Evolutionary conservation across 495 filamentous ascomycete species (phyloP), one percentile per base, ranked within the genome.

Genomic region (Hypomontagnella submonticulosa): DNA sequence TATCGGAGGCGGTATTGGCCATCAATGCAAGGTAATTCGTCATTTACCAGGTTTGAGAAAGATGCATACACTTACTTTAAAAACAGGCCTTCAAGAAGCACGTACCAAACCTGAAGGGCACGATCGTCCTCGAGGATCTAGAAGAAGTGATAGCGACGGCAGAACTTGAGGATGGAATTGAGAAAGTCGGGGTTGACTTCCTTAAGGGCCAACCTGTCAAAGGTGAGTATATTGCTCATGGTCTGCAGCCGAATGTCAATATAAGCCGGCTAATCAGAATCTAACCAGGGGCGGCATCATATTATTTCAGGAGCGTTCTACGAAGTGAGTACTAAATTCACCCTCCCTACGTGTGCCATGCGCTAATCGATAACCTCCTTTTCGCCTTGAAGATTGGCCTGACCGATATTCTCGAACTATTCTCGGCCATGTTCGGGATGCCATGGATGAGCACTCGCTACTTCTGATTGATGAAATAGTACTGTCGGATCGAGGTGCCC

Each of bases 81-180:
- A 0, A 38, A 10, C 55, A 37, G 76, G 85, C 12, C 62, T 79
- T 88, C 19, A 74, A 72, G 33, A 70, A 78, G 43, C 79, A 71
- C 46, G 79, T 75, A 23, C 81, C 80, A 0, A 40, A 75, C 11
- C 61, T 85, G 0, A 59, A 73, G 0, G 83, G 80, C 0, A 71
- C 71, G 12, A 71, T 89, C 16, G 66, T 88, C 4, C 59, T 87
- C 2, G 84, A 89, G 56, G 87, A 90, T 56, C 70, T 83, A 0
- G 72, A 80, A 3, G 66, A 75, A 27, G 76, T 76, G 0, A 53
- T 78, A 12, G 69, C 60, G 4, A 52, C 54, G 1, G 75, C 77
- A 0, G 49, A 73, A 3, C 68, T 69, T 0, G 74, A 77, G n/a
- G 66, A 76, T 1, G 82, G 83, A 0, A 78, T 88, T n/a, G 75